A percentile compares a stretch with the other conserved stretches of the same genome.
Conservation (phyloP, 2,329 filamentous ascomycete species). For the Blastomyces emzantsi region DNA sequence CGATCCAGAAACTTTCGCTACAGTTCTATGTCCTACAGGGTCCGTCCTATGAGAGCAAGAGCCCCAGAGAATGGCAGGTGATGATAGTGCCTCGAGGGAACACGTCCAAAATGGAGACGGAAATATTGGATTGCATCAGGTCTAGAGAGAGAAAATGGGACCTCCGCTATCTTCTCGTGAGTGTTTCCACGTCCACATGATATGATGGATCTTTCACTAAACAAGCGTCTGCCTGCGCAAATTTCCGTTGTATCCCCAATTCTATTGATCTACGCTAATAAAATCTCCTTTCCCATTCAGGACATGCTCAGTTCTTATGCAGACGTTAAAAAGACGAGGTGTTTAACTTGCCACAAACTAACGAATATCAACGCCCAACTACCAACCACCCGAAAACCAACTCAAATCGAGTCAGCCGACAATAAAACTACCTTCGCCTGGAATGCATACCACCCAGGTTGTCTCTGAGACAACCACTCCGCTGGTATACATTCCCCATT, state of each 20-base stretch:
- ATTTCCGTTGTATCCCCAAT: slow-evolving; percentile 10
- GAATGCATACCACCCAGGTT: slow-evolving; percentile 30
- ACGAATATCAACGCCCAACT: slow-evolving; percentile 33
- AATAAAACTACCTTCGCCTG: slow-evolving; percentile 21
- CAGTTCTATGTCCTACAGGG: slow-evolving; percentile 27
- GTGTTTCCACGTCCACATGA: slow-evolving; percentile 11
- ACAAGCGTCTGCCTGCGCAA: background rate
- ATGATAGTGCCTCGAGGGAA: slow-evolving; percentile 17
- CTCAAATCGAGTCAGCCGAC: slow-evolving; percentile 16
- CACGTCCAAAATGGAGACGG: slow-evolving; percentile 28
- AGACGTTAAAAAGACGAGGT: slow-evolving; percentile 33
- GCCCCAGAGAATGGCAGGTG: slow-evolving; percentile 28
- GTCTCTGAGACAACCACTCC: slow-evolving; percentile 15
- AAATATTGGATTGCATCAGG: slow-evolving; percentile 30
- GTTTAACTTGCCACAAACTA: slow-evolving; percentile 31
- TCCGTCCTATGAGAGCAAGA: slow-evolving; percentile 14
- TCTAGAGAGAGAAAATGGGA: slow-evolving; percentile 32
- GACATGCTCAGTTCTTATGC: slow-evolving; percentile 37
- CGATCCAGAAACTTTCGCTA: slow-evolving; percentile 28
- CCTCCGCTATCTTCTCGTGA: slow-evolving; percentile 32
- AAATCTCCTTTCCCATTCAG: slow-evolving; percentile 18
- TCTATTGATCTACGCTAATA: background rate
- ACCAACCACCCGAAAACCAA: slow-evolving; percentile 29
- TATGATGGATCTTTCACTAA: background rate
- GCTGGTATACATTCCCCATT: background rate